Evolutionary conservation across 2,329 filamentous ascomycete genomes (phyloP).

Genomic region (Penicillium sp.): DNA sequence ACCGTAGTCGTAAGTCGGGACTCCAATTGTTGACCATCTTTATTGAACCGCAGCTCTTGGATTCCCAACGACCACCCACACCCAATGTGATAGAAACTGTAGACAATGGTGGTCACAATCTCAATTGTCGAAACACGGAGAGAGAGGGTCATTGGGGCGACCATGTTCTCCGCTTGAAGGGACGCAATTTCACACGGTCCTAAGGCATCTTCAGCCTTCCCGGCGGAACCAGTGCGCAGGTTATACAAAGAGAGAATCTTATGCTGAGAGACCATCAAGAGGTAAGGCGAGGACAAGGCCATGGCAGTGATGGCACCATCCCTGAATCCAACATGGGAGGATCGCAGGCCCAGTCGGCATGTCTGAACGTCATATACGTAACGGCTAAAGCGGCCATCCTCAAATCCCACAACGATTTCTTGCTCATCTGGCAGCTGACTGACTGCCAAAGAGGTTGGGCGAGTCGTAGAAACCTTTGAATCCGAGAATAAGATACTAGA

Average conservation of each 20-base stretch:
- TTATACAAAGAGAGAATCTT: constrained; percentile 76
- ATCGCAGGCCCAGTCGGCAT: constrained; percentile 50
- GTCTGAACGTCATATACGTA: constrained; percentile 60
- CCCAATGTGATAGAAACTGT: constrained; percentile 73
- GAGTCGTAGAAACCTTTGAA: constrained; percentile 57
- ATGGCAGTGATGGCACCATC: constrained; percentile 69
- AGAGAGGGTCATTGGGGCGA: constrained; percentile 77
- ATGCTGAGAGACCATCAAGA: constrained; percentile 74
- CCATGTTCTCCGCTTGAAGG: constrained; percentile 75
- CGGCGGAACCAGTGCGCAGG: constrained; percentile 41
- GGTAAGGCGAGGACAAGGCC: constrained; percentile 71
- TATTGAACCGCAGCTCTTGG: constrained; percentile 77
- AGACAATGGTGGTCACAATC: constrained; percentile 81
- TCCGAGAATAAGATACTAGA: constrained; percentile 44
- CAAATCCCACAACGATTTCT: constrained; percentile 68
- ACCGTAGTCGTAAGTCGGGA: constrained; percentile 43
- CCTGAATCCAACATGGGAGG: constrained; percentile 61
- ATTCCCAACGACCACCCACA: constrained; percentile 87
- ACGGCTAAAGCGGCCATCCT: constrained; percentile 69
- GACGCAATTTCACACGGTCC: constrained; percentile 66
- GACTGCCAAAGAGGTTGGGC: constrained; percentile 52
- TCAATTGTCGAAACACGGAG: constrained; percentile 66
- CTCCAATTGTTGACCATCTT: constrained; percentile 43
- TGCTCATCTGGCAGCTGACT: constrained; percentile 50
- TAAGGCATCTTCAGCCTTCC: constrained; percentile 13